Evolutionary conservation across 1,284 basidiomycete species (phyloP).

Genomic region (Coniferiporia weirii): DNA sequence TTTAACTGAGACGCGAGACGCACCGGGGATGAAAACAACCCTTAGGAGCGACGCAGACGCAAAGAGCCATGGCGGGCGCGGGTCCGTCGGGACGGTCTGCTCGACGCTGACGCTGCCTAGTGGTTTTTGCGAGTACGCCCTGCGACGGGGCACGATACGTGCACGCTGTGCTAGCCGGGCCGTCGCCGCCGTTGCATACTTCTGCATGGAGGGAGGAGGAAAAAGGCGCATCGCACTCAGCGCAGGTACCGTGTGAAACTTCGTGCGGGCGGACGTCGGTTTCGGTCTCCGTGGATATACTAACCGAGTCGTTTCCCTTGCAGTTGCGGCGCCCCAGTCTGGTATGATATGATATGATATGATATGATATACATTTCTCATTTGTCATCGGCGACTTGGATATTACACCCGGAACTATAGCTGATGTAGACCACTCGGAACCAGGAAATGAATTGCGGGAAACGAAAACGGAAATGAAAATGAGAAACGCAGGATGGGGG

Average conservation of each 20-base stretch:
- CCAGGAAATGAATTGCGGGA: neutral
- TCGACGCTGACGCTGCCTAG: too few species aligned
- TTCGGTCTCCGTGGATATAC: too few species aligned
- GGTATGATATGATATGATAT: too few species aligned
- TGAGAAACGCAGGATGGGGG: neutral
- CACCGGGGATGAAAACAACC: constrained; percentile 1
- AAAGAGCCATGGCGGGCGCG: constrained; percentile 7
- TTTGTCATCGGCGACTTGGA: too few species aligned
- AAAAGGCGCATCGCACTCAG: too few species aligned
- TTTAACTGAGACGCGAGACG: neutral
- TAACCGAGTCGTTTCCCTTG: too few species aligned
- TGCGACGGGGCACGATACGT: neutral
- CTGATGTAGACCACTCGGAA: too few species aligned
- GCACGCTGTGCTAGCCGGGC: neutral
- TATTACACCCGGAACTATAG: neutral
- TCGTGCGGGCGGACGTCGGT: too few species aligned
- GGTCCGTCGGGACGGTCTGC: neutral
- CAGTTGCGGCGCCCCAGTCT: too few species aligned
- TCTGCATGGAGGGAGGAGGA: too few species aligned
- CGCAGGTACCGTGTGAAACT: too few species aligned
- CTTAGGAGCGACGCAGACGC: neutral
- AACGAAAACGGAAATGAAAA: neutral
- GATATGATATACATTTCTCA: neutral
- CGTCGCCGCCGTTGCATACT: too few species aligned
- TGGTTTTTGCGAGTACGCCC: neutral